Percentiles rank a stretch among this genome's conserved stretches.
phyloP scores from a whole-genome alignment of 1,284 basidiomycete genomes.

The Trichosporon sp. region DNA sequence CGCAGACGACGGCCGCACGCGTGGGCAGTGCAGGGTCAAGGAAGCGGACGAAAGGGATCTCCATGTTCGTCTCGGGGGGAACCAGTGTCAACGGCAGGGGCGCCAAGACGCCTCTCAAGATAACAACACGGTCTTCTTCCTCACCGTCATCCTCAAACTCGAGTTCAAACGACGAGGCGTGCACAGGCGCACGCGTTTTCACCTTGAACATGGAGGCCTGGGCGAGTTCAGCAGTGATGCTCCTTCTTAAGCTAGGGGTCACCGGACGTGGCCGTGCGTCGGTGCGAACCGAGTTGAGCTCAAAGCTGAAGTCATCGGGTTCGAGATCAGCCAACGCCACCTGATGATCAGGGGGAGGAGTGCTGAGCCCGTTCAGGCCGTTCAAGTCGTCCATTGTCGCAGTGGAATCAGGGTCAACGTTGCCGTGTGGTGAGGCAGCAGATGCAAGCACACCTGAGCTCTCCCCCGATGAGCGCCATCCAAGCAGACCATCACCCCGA shows the following conservation, averaged over 20 bases:
- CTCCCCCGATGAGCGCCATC: conserved; percentile 26
- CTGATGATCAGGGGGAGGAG: not conserved
- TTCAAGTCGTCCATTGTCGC: not conserved
- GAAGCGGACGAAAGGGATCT: conserved; percentile 31
- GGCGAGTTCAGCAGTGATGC: conserved; percentile 3
- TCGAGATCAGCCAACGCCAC: conserved; percentile 13
- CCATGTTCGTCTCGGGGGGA: conserved; percentile 19
- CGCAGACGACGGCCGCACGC: conserved; percentile 9
- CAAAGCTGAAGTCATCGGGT: conserved; percentile 40
- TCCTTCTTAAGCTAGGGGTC: conserved; percentile 12
- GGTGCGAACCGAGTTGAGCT: conserved; percentile 20
- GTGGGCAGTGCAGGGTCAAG: conserved; percentile 14
- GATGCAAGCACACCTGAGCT: conserved; percentile 1
- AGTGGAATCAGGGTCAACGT: not conserved
- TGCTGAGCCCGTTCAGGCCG: not conserved
- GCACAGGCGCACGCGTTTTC: conserved; percentile 11
- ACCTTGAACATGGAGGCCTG: conserved; percentile 4
- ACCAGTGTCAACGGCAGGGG: conserved; percentile 30
- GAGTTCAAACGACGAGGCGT: conserved; percentile 26
- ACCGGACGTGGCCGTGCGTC: not conserved
- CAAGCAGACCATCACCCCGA: conserved; percentile 26
- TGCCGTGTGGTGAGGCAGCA: not conserved
- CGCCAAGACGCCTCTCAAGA: conserved; percentile 26
- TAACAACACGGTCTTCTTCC: conserved; percentile 9
- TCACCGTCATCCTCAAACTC: conserved; percentile 21